Evolutionary conservation across 208 protist species (phyloP).

Genomic region (Trypanosomatidae sp.): DNA sequence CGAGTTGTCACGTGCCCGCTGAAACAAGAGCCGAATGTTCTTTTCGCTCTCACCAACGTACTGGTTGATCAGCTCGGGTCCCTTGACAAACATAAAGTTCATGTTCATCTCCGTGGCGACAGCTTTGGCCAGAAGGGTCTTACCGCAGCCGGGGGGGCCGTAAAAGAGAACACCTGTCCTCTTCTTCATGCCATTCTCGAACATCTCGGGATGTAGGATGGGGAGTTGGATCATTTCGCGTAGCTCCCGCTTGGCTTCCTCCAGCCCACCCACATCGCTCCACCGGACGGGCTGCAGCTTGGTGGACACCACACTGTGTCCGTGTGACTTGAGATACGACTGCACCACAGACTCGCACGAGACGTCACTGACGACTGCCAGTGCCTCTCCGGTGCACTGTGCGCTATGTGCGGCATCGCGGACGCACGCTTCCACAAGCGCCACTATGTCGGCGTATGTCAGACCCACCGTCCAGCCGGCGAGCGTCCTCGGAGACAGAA

Average conservation of each 20-base stretch:
- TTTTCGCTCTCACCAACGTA: conserved; percentile 93
- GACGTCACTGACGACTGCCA: conserved; percentile 60
- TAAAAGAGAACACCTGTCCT: conserved; percentile 91
- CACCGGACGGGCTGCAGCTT: conserved; percentile 86
- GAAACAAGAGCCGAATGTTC: conserved; percentile 91
- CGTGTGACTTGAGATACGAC: conserved; percentile 70
- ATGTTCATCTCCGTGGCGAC: conserved; percentile 94
- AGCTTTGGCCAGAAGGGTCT: conserved; percentile 94
- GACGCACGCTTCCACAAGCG: conserved; percentile 53
- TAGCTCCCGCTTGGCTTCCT: conserved; percentile 89
- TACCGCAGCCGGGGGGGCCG: conserved; percentile 93
- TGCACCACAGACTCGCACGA: conserved; percentile 57
- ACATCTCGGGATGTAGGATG: conserved; percentile 83
- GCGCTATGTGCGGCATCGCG: conserved; percentile 9
- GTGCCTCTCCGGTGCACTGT: conserved; percentile 7
- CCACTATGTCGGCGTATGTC: conserved; percentile 58
- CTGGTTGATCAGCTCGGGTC: conserved; percentile 94
- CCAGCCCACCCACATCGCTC: conserved; percentile 90
- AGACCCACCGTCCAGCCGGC: conserved; percentile 78
- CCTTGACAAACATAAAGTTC: conserved; percentile 95
- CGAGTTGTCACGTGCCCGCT: conserved; percentile 82
- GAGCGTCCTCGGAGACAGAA: conserved; percentile 54
- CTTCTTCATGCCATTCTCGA: conserved; percentile 66
- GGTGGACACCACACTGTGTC: conserved; percentile 83
- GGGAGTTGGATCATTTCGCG: conserved; percentile 85